These are phyloP conservation scores for Trichoderma virens DNA, from an alignment of 495 filamentous ascomycete species.

Conservation along the genomic window DNA sequence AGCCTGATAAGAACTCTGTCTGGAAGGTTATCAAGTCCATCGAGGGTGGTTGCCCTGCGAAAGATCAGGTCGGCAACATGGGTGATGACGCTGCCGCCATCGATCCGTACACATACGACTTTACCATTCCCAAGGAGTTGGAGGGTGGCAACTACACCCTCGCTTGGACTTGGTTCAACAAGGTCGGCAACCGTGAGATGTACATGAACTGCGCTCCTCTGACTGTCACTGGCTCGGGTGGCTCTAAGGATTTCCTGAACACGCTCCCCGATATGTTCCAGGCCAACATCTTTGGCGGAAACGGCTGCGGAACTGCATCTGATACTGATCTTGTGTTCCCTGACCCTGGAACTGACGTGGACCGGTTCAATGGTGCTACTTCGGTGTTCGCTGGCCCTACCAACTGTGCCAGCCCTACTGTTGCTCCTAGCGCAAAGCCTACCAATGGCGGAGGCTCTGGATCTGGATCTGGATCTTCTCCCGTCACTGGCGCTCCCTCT, in stretches of 20 bases:
- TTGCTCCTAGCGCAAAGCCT: conserved; percentile 17
- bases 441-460: not conserved
- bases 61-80: conserved; percentile 34
- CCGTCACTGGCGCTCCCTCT: not conserved
- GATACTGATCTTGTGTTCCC: conserved; percentile 43
- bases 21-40: conserved; percentile 82
- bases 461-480: not conserved
- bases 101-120: conserved; percentile 39
- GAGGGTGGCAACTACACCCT: conserved; percentile 57
- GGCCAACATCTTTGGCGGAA: conserved; percentile 55
- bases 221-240: conserved; percentile 46
- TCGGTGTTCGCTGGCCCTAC: conserved; percentile 9
- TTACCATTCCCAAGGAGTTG: conserved; percentile 50
- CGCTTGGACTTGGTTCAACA: conserved; percentile 90
- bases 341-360: conserved; percentile 48
- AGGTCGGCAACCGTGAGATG: conserved; percentile 80
- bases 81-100: conserved; percentile 22
- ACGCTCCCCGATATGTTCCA: conserved; percentile 72
- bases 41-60: conserved; percentile 68
- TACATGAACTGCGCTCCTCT: conserved; percentile 91
- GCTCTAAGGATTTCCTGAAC: conserved; percentile 43
- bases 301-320: conserved; percentile 45
- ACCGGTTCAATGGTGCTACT: conserved; percentile 21
- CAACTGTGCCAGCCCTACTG: conserved; percentile 12
- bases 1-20: conserved; percentile 45